Evolutionary conservation across 192 early-diverging fungal species (phyloP).

Genomic region (Rhizoclosmatium globosum): DNA sequence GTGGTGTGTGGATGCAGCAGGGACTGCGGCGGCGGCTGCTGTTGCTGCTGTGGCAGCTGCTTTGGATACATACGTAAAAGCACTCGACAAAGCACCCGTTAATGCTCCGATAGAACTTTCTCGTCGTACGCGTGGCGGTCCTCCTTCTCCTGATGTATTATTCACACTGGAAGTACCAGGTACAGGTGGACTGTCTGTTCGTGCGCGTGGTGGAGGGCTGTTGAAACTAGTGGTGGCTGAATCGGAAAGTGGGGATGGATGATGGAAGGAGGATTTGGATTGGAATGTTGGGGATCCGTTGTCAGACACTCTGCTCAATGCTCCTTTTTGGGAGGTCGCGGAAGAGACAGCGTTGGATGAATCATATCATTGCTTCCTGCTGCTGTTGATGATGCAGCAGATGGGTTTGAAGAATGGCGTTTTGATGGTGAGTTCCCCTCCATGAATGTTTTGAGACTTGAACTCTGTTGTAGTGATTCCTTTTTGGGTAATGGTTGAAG

Average conservation of each 20-base stretch:
- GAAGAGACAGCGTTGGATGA: neutral
- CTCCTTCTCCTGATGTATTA: no score
- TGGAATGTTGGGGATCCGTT: neutral
- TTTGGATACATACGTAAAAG: conserved; percentile 2
- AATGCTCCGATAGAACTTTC: neutral
- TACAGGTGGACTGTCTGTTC: neutral
- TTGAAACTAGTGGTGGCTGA: conserved; percentile 3
- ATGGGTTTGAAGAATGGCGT: neutral
- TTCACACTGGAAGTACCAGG: no score
- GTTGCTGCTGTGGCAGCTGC: neutral
- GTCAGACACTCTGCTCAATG: neutral
- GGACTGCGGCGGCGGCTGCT: neutral
- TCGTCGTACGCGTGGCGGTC: neutral
- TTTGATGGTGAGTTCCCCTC: neutral
- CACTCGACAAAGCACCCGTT: neutral
- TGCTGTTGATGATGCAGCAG: neutral
- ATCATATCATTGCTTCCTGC: neutral
- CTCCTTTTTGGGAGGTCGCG: neutral
- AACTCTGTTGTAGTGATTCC: no score
- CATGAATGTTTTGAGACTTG: neutral
- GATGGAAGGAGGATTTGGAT: neutral
- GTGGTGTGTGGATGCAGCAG: neutral
- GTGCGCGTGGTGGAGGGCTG: neutral
- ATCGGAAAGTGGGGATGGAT: conserved; percentile 4
- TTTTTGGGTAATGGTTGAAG: no score